Conservation (phyloP, 2,329 filamentous ascomycete genomes). For the Curvularia hawaiiensis region DNA sequence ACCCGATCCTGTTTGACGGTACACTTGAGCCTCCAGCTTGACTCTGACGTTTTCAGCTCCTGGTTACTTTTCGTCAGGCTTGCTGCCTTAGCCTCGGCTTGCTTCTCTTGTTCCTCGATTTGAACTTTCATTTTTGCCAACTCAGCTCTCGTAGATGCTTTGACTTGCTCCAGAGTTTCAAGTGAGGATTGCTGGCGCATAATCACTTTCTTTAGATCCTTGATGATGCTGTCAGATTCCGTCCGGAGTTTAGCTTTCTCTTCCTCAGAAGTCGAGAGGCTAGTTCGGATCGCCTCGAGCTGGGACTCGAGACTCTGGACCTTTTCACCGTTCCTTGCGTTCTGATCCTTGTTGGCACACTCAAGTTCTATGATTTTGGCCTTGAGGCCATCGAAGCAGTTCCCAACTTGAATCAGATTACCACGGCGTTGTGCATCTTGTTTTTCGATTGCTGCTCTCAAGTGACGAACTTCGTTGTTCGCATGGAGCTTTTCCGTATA, state of each 20-base stretch:
- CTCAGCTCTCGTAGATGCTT: background rate
- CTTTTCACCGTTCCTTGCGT: background rate
- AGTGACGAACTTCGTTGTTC: constrained; percentile 7
- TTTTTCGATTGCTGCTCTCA: background rate
- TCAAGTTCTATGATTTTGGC: background rate
- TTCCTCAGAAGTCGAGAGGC: background rate
- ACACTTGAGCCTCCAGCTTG: background rate
- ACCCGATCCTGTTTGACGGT: too few species aligned
- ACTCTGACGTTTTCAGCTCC: background rate
- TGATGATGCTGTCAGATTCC: background rate
- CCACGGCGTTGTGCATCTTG: background rate
- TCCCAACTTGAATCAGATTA: background rate
- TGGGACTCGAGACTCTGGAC: background rate
- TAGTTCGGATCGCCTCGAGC: background rate
- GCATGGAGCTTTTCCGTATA: constrained; percentile 14
- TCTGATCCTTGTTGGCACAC: background rate
- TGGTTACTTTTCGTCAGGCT: background rate
- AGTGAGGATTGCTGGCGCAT: background rate
- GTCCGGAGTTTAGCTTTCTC: background rate
- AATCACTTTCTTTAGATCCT: background rate
- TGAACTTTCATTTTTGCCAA: background rate
- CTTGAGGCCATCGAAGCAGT: background rate
- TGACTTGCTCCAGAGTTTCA: background rate
- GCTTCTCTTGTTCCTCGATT: background rate
- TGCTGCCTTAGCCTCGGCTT: background rate